A percentile compares a stretch with the other conserved stretches of the same genome.
Evolutionary conservation across 2,329 filamentous ascomycete genomes (phyloP).

Genomic region (Aspergillus sp.): DNA sequence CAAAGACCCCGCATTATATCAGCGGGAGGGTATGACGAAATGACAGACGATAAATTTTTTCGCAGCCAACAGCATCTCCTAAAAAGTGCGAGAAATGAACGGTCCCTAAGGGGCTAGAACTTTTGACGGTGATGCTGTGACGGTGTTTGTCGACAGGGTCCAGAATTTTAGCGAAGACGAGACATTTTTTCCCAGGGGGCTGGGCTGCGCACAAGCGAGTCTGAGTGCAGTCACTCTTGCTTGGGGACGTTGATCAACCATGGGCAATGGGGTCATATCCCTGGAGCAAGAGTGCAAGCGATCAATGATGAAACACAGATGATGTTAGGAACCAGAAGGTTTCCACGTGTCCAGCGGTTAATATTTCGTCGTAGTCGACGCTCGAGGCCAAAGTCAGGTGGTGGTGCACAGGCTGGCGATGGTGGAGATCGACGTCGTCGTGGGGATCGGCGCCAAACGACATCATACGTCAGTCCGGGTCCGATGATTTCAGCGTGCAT

Average conservation of each 20-base stretch:
- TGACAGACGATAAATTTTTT: conserved; percentile 7
- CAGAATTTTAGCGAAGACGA: conserved; percentile 12
- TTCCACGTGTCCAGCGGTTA: conserved; percentile 14
- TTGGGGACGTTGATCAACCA: background rate
- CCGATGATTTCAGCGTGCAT: conserved; percentile 31
- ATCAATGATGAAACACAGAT: background rate
- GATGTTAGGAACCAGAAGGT: background rate
- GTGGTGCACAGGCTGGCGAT: background rate
- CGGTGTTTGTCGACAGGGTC: conserved; percentile 15
- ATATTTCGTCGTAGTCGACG: background rate
- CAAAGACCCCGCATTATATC: background rate
- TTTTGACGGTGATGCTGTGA: conserved; percentile 9
- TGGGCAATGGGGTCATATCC: background rate
- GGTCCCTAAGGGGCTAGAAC: conserved; percentile 18
- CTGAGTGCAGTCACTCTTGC: background rate
- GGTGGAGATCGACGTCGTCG: conserved; percentile 11
- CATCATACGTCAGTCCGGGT: conserved; percentile 27
- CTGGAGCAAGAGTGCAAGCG: background rate
- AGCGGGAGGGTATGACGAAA: conserved; percentile 12
- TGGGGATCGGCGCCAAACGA: conserved; percentile 18
- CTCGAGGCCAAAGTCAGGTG: conserved; percentile 1
- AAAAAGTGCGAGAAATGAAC: conserved; percentile 9
- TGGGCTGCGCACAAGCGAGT: conserved; percentile 9
- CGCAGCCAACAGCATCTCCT: conserved; percentile 4
- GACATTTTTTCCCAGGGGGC: conserved; percentile 14